phyloP scores from a whole-genome alignment of 2,329 filamentous ascomycete genomes.

The Fusarium transvaalense region DNA sequence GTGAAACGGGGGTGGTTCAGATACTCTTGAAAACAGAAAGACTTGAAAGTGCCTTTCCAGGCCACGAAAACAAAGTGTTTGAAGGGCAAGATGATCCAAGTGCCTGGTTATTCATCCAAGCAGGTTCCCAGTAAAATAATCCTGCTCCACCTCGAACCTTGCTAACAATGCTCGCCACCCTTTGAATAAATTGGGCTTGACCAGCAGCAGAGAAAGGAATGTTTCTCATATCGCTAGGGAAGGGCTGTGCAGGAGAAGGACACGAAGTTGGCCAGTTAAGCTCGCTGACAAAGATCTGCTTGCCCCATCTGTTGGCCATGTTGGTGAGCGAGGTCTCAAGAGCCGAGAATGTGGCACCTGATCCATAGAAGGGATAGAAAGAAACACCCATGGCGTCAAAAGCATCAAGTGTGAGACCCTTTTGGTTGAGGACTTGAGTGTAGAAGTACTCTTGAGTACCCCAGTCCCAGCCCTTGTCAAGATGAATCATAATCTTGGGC shows the following conservation, averaged over 20 bases:
- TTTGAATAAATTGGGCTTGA: conserved; percentile 71
- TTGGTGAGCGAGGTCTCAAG: conserved; percentile 68
- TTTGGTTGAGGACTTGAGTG: conserved; percentile 63
- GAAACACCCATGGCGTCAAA: conserved; percentile 80
- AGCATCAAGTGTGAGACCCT: conserved; percentile 65
- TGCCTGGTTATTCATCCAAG: conserved; percentile 74
- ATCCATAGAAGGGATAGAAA: conserved; percentile 79
- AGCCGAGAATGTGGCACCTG: conserved; percentile 67
- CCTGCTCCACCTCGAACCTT: conserved; percentile 67
- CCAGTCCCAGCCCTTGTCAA: conserved; percentile 83
- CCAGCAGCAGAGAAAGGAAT: conserved; percentile 74
- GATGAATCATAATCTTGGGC: conserved; percentile 79
- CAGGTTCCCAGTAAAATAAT: conserved; percentile 80
- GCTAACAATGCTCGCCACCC: conserved; percentile 68
- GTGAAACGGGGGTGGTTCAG: no score
- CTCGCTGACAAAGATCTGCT: conserved; percentile 77
- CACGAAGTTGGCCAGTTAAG: conserved; percentile 77
- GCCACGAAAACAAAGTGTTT: conserved; percentile 71
- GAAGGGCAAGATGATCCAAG: conserved; percentile 75
- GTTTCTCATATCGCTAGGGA: conserved; percentile 69
- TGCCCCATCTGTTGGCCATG: conserved; percentile 72
- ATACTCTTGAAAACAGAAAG: conserved; percentile 67
- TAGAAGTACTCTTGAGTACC: conserved; percentile 75
- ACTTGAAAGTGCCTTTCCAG: conserved; percentile 68
- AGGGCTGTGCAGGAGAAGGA: conserved; percentile 67